A percentile compares a stretch with the other conserved stretches of the same genome.
These are phyloP conservation scores for Urochloa ruziziensis DNA, from an alignment of 176 grass and related monocot species.

Conservation along the genomic window DNA sequence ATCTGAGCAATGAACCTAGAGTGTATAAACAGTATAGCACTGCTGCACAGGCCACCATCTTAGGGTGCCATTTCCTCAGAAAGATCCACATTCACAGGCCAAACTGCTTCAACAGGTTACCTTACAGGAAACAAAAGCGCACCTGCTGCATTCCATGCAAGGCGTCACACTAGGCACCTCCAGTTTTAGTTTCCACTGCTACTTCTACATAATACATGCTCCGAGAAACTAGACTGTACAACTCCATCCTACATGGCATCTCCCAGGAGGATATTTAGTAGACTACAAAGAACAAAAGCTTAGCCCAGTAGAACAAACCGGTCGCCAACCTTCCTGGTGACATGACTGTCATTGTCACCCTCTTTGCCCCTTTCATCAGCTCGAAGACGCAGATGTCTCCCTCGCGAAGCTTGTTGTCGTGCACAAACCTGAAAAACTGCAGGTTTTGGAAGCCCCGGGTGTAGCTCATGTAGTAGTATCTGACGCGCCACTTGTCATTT, in stretches of 20 bases:
- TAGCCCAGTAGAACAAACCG: neutral
- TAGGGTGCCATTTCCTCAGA: neutral
- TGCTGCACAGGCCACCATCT: neutral
- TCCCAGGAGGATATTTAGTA: neutral
- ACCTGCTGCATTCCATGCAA: neutral
- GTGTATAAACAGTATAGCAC: neutral
- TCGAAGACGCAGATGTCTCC: conserved; percentile 44
- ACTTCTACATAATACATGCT: neutral
- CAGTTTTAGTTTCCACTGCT: neutral
- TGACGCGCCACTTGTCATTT: conserved; percentile 12
- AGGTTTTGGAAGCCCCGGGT: neutral
- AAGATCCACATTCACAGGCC: neutral
- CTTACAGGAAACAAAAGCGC: neutral
- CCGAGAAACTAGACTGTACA: neutral
- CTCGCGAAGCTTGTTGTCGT: neutral
- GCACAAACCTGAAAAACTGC: conserved; percentile 8
- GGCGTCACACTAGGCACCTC: neutral
- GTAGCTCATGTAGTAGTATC: neutral
- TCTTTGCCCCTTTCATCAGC: conserved; percentile 23
- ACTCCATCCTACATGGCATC: neutral
- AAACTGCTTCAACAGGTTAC: neutral
- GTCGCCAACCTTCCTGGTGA: neutral
- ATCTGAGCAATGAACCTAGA: neutral
- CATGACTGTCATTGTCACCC: conserved; percentile 30
- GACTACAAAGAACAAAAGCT: neutral